Evolutionary conservation across 2,329 filamentous ascomycete species (phyloP).

Genomic region (Escovopsis sp.): DNA sequence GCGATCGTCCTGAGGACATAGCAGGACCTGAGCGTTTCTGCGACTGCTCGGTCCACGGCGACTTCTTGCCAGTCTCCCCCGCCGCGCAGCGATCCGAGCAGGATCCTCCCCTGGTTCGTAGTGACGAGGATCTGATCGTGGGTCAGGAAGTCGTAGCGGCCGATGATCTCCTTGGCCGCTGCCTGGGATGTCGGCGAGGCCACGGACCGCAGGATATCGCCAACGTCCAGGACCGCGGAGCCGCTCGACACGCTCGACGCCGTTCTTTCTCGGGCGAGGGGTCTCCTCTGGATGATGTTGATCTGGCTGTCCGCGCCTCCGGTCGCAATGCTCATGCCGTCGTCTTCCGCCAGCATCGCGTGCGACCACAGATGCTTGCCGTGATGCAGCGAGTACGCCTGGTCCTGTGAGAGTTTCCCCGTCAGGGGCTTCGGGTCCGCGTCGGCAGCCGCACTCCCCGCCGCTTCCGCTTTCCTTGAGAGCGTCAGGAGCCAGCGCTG

Average conservation of each 20-base stretch:
- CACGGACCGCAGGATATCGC: constrained; percentile 16
- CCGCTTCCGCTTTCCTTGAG: constrained; percentile 2
- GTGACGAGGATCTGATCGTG: constrained; percentile 37
- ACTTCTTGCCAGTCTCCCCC: constrained; percentile 30
- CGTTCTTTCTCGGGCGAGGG: background rate
- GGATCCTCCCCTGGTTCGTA: constrained; percentile 45
- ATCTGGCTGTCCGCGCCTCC: constrained; percentile 76
- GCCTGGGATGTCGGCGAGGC: background rate
- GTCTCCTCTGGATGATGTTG: constrained; percentile 28
- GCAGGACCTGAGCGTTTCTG: constrained; percentile 28
- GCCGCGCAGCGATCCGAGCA: constrained; percentile 27
- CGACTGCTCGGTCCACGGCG: constrained; percentile 17
- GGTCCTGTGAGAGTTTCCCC: constrained; percentile 32
- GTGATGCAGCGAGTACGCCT: constrained; percentile 49
- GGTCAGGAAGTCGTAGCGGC: constrained; percentile 49
- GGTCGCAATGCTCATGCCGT: constrained; percentile 40
- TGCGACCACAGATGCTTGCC: constrained; percentile 90
- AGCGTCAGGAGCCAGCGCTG: constrained; percentile 53
- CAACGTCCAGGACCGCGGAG: constrained; percentile 16
- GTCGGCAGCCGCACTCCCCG: too few species aligned
- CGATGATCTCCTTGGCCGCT: constrained; percentile 29
- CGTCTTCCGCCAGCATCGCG: constrained; percentile 23
- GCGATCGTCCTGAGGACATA: constrained; percentile 30
- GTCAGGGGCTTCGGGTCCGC: constrained; percentile 1
- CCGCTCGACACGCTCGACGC: background rate